Evolutionary conservation across 2,329 filamentous ascomycete genomes (phyloP), one percentile per base, ranked within the genome.

Genomic region (Exophiala bonariae): DNA sequence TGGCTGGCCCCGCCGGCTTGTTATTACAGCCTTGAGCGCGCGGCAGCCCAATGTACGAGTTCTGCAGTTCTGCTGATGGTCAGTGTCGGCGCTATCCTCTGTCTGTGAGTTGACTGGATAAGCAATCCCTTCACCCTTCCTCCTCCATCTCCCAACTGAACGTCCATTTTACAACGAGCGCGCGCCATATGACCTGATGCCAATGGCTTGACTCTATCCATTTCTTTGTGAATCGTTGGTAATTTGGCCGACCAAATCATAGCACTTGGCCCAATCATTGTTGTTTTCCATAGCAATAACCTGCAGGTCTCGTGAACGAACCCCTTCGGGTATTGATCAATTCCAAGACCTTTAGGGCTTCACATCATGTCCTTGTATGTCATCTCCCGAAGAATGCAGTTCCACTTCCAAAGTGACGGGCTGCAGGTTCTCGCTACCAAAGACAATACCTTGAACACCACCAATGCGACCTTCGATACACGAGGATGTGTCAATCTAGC

Each of bases 21-120:
- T 23, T 17, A 28, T 20, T 18, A 32, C 31, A 41, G 42, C 43
- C 46, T 47, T 44, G 46, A 53, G 50, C 50, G 50, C 50, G 50
- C 50, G 50, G 50, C 43, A 49, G 30, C 14, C 18, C 20, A 31
- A 30, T 38, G 36, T 41, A 33, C 30, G 35, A 43, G 39, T 37
- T 33, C 32, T 30, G 32, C 28, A 38, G 46, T 39, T 20, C 33
- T 18, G 23, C 22, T 28, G 33, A 18, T 41, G 18, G 17, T 14
- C 40, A 22, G 16, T 31, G 44, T 26, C 39, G 49, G 49, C 49
- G 49, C 49, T 41, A 47, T 48, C 10, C 23, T 34, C 32, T 16
- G 20, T 43, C 31, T 33, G 30, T 26, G 39, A 30, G 20, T 37
- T 47, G 44, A 51, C 40, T 51, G 49, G 49, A 31, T 31, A 22